Evolutionary conservation across 2,329 filamentous ascomycete species (phyloP).

Genomic region (Tolypocladium tropicale): DNA sequence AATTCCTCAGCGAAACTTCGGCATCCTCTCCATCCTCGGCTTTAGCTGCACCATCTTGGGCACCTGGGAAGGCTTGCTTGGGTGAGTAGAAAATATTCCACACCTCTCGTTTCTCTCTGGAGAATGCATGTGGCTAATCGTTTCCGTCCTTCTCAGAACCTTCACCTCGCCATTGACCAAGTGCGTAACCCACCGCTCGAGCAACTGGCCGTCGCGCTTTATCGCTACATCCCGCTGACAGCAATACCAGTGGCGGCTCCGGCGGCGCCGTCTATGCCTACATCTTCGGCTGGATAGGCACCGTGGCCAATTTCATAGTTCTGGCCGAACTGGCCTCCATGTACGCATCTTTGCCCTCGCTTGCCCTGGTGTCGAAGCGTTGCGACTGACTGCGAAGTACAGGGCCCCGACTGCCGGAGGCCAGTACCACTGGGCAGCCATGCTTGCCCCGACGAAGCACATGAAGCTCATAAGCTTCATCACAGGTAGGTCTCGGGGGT

Average conservation of each 20-base stretch:
- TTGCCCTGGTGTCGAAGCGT: not conserved
- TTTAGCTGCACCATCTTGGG: not conserved
- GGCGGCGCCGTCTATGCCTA: not conserved
- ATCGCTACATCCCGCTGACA: not conserved
- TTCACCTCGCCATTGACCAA: not conserved
- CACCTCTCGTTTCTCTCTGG: not conserved
- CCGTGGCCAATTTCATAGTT: not conserved
- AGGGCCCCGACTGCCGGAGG: not conserved
- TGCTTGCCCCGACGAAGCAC: not conserved
- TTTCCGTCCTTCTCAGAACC: not conserved
- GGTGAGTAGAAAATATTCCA: not conserved
- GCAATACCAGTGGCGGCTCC: not conserved
- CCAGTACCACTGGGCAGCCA: not conserved
- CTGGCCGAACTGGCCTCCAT: not conserved
- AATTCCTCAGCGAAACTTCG: not conserved
- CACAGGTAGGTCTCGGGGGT: not conserved
- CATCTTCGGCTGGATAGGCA: not conserved
- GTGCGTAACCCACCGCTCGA: not conserved
- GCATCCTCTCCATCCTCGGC: not conserved
- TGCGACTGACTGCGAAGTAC: not conserved
- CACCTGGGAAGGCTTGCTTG: not conserved
- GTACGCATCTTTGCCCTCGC: not conserved
- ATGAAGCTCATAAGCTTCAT: not conserved
- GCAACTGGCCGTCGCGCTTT: not conserved
- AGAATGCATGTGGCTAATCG: not conserved